A percentile compares a stretch with the other conserved stretches of the same genome.
Conservation (phyloP, 2,329 filamentous ascomycete species). For the Colletotrichum paranaense region DNA sequence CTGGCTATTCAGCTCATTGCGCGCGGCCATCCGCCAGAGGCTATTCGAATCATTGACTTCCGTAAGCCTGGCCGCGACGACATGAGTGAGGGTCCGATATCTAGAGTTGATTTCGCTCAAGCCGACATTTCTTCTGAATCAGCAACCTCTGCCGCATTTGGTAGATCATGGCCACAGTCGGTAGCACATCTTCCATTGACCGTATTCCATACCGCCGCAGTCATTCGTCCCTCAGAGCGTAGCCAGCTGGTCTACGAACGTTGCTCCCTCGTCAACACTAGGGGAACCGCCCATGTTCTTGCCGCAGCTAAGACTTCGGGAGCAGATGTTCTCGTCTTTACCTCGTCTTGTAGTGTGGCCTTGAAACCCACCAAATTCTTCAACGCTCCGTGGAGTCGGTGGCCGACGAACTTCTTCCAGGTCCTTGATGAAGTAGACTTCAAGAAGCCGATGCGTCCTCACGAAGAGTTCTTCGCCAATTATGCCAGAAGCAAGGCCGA, state of each 20-base stretch:
- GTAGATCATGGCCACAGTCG: slow-evolving; percentile 55
- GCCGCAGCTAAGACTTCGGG: slow-evolving; percentile 56
- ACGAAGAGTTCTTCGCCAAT: slow-evolving; percentile 58
- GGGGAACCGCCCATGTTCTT: slow-evolving; percentile 61
- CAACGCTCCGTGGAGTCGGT: slow-evolving; percentile 54
- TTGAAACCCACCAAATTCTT: slow-evolving; percentile 55
- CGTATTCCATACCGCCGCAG: slow-evolving; percentile 68
- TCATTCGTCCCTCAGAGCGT: slow-evolving; percentile 63
- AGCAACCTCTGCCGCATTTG: slow-evolving; percentile 58
- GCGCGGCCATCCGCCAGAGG: slow-evolving; percentile 60
- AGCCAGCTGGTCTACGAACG: slow-evolving; percentile 56
- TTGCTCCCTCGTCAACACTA: slow-evolving; percentile 60
- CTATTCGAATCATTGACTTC: slow-evolving; percentile 66
- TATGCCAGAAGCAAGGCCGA: slow-evolving; percentile 64
- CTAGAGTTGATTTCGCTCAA: slow-evolving; percentile 54
- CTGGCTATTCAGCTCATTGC: slow-evolving; percentile 64
- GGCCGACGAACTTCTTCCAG: slow-evolving; percentile 55
- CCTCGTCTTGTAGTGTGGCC: slow-evolving; percentile 59
- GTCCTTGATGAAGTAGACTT: slow-evolving; percentile 58
- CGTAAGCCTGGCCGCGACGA: slow-evolving; percentile 54
- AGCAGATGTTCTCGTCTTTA: slow-evolving; percentile 63
- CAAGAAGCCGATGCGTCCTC: slow-evolving; percentile 48
- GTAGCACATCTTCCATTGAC: slow-evolving; percentile 60
- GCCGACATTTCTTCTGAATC: slow-evolving; percentile 61
- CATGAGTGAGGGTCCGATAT: slow-evolving; percentile 49